Conservation (phyloP, 106 monocot genomes). For the Cymbidium sinense region DNA sequence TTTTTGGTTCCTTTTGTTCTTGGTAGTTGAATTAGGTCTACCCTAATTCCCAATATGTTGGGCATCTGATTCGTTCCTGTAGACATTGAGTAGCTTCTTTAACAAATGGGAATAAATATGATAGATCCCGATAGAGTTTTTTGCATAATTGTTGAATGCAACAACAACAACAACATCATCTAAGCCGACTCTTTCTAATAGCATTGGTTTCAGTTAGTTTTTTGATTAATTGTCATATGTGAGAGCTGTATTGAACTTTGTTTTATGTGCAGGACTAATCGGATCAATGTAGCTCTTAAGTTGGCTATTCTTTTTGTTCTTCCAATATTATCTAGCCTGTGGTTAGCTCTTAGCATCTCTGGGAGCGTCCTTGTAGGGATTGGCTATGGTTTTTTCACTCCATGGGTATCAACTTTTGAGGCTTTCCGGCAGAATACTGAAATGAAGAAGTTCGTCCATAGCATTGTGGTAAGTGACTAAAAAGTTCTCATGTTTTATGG, state of each 20-base stretch:
- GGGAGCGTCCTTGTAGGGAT: constrained; percentile 70
- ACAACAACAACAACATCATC: too few relatives aligned
- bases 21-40: too few relatives aligned
- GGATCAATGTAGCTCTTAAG: constrained; percentile 54
- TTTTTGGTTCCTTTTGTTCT: too few relatives aligned
- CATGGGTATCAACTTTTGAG: constrained; percentile 86
- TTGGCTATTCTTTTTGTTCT: constrained; percentile 51
- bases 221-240: not conserved
- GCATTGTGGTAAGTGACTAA: constrained; percentile 51
- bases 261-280: constrained; percentile 54
- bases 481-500: not conserved
- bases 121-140: too few relatives aligned
- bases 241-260: not conserved
- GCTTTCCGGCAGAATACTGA: constrained; percentile 60
- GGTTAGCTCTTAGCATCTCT: constrained; percentile 54
- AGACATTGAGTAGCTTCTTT: too few relatives aligned
- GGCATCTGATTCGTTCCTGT: too few relatives aligned
- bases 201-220: not conserved
- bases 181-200: not conserved
- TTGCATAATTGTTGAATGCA: too few relatives aligned
- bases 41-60: too few relatives aligned
- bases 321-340: constrained; percentile 55
- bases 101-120: too few relatives aligned
- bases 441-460: constrained; percentile 51
- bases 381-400: constrained; percentile 80